phyloP scores from a whole-genome alignment of 139 green algal species.

The Pedinophyceae sp. region DNA sequence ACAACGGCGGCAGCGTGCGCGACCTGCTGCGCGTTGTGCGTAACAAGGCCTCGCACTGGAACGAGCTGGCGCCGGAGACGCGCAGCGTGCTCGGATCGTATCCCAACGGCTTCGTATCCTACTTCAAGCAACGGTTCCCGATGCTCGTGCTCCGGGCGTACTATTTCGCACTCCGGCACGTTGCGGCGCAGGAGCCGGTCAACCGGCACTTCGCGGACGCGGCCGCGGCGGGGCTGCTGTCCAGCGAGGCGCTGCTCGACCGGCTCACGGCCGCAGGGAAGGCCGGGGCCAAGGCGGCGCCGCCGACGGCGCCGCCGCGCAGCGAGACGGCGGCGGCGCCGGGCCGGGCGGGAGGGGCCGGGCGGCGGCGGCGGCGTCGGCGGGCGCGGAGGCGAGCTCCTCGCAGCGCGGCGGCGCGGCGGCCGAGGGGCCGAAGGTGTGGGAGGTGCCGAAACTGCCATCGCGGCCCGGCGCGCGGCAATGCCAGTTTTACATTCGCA shows the following conservation, averaged over 20 bases:
- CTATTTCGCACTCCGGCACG: conserved; percentile 34
- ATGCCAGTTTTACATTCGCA: conserved; percentile 84
- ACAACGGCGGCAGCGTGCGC: conserved; percentile 54
- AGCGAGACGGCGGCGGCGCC: neutral
- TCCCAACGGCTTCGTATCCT: conserved; percentile 51
- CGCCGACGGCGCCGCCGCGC: no score
- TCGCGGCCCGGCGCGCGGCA: conserved; percentile 33
- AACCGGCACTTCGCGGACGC: no score
- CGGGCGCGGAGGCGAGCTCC: neutral
- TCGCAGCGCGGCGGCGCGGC: conserved; percentile 17
- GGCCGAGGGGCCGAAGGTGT: conserved; percentile 10
- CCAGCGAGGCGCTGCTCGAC: conserved; percentile 5
- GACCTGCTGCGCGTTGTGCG: conserved; percentile 94
- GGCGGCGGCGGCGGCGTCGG: neutral
- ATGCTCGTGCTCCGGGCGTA: conserved; percentile 66
- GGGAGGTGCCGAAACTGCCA: conserved; percentile 31
- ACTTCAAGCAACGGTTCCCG: conserved; percentile 71
- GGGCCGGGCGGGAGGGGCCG: neutral
- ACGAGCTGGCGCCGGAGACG: conserved; percentile 67
- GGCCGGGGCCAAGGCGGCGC: no score
- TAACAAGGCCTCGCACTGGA: conserved; percentile 96
- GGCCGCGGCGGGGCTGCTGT: no score
- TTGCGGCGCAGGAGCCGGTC: no score
- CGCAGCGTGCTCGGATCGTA: conserved; percentile 50
- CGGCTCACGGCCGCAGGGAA: conserved; percentile 6